phyloP scores from a whole-genome alignment of 179 eudicot genomes.

The Gypsophila paniculata region DNA sequence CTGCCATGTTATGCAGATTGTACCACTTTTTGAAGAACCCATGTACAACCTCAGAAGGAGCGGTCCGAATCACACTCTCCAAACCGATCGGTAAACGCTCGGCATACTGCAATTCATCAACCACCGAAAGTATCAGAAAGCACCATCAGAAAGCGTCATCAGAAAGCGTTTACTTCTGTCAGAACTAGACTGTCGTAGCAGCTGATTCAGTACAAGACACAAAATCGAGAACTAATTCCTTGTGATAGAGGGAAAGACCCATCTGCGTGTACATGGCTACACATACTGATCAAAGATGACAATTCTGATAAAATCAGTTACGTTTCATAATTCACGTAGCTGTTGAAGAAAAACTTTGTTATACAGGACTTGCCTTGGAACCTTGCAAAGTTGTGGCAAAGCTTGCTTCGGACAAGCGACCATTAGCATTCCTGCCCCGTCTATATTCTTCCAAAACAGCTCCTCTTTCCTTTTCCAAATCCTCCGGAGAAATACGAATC shows the following conservation, averaged over 20 bases:
- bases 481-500: slow-evolving; percentile 71
- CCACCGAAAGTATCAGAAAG: neutral
- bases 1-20: slow-evolving; percentile 73
- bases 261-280: neutral
- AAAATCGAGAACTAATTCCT: neutral
- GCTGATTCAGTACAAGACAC: slow-evolving; percentile 5
- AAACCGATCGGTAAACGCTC: slow-evolving; percentile 77
- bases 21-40: slow-evolving; percentile 70
- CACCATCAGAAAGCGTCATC: no score
- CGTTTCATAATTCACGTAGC: neutral
- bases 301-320: neutral
- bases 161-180: neutral
- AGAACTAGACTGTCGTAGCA: neutral
- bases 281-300: slow-evolving; percentile 5
- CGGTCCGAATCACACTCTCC: slow-evolving; percentile 65
- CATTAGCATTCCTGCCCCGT: slow-evolving; percentile 61
- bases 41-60: slow-evolving; percentile 51
- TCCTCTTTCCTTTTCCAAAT: slow-evolving; percentile 82
- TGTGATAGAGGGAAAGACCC: neutral
- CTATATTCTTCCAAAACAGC: slow-evolving; percentile 82
- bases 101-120: slow-evolving; percentile 57
- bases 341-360: slow-evolving; percentile 2
- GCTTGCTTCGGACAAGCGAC: slow-evolving; percentile 72
- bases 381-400: slow-evolving; percentile 65
- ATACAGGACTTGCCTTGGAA: slow-evolving; percentile 47